These are phyloP conservation scores for Coffea canephora DNA, from an alignment of 257 asterid species.

Conservation along the genomic window DNA sequence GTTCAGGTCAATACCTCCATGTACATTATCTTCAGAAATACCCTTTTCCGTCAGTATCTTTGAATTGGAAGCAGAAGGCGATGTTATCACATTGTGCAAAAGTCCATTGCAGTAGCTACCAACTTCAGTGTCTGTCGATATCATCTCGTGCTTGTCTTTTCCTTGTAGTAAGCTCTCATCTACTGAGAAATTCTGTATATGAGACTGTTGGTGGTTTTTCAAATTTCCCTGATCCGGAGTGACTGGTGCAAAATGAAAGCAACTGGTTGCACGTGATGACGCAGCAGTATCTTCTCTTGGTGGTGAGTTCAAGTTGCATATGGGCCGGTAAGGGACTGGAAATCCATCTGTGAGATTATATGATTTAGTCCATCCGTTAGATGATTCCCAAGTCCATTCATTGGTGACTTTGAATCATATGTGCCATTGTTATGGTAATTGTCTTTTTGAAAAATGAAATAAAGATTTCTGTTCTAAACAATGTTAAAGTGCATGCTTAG, in stretches of 20 bases:
- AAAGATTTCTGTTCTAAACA: not conserved
- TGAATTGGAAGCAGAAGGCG: constrained; percentile 30
- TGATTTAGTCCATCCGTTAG: constrained; percentile 11
- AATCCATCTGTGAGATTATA: constrained; percentile 44
- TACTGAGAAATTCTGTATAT: constrained; percentile 28
- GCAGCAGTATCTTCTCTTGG: constrained; percentile 34
- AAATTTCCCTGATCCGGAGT: constrained; percentile 56
- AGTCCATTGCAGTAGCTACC: constrained; percentile 27
- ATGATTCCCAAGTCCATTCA: not conserved
- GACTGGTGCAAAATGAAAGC: constrained; percentile 43
- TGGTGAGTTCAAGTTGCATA: constrained; percentile 17
- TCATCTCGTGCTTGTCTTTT: constrained; percentile 32
- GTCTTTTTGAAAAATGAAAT: not conserved
- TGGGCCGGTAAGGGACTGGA: constrained; percentile 27
- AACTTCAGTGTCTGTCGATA: constrained; percentile 26
- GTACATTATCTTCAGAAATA: constrained; percentile 25
- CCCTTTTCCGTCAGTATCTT: constrained; percentile 33
- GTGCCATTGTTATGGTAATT: not conserved
- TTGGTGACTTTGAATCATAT: not conserved
- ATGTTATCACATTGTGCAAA: constrained; percentile 22
- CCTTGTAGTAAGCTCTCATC: constrained; percentile 32
- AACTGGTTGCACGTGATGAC: constrained; percentile 37
- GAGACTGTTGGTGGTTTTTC: constrained; percentile 32
- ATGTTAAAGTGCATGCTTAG: not conserved
- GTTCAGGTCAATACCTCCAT: constrained; percentile 59